phyloP scores from a whole-genome alignment of 192 early-diverging fungal genomes.

The Spinellus fusiger region DNA sequence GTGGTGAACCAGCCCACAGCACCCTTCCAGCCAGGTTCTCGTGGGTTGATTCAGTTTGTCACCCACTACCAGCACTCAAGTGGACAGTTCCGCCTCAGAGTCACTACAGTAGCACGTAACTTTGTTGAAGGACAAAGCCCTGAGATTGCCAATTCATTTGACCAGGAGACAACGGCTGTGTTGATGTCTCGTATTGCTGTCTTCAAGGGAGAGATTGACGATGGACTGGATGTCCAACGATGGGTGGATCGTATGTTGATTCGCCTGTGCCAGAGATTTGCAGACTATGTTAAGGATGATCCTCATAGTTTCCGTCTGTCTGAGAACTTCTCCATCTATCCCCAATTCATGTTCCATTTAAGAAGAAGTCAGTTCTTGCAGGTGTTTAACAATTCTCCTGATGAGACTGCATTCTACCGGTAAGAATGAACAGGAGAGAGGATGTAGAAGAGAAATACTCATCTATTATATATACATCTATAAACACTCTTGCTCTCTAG shows the following conservation, averaged over 20 bases:
- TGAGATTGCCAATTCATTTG: constrained; percentile 86
- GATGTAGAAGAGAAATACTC: background rate
- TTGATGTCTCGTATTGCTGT: constrained; percentile 95
- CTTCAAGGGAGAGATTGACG: constrained; percentile 96
- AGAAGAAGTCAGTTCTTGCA: constrained; percentile 95
- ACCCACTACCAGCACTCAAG: constrained; percentile 95
- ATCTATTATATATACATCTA: background rate
- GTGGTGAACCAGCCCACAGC: constrained; percentile 84
- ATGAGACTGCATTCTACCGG: constrained; percentile 92
- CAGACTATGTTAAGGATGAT: constrained; percentile 94
- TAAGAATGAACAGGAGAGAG: constrained; percentile 26
- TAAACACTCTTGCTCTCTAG: constrained; percentile 41
- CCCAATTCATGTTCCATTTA: constrained; percentile 99
- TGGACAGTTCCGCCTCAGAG: constrained; percentile 84
- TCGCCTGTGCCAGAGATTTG: constrained; percentile 96
- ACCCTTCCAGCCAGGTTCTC: constrained; percentile 71
- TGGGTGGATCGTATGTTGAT: constrained; percentile 99
- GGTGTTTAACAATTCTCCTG: constrained; percentile 98
- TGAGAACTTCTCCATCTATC: constrained; percentile 96
- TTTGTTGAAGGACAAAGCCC: constrained; percentile 76
- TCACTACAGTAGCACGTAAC: constrained; percentile 91
- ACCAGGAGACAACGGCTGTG: constrained; percentile 96
- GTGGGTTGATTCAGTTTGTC: constrained; percentile 90
- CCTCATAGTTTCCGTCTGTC: constrained; percentile 83
- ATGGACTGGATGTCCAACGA: constrained; percentile 92